Conservation (phyloP, 2,329 filamentous ascomycete species). For the Fusarium buharicum region DNA sequence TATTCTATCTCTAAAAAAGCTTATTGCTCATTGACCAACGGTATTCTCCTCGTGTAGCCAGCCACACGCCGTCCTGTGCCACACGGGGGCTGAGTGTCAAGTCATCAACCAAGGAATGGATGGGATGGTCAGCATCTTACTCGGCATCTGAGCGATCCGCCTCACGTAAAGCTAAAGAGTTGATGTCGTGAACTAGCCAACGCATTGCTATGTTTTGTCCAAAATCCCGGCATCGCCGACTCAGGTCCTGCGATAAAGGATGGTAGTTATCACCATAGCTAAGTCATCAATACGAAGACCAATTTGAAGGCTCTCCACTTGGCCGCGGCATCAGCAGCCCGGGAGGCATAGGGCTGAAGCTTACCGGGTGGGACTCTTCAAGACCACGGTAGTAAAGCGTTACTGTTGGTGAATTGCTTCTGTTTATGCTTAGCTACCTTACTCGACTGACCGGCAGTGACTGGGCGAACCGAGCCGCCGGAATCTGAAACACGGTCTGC, state of each 20-base stretch:
- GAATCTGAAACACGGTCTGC: slow-evolving; percentile 30
- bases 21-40: slow-evolving; percentile 1
- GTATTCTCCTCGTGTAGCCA: slow-evolving; percentile 9
- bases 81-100: slow-evolving; percentile 29
- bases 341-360: slow-evolving; percentile 37
- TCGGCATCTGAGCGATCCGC: slow-evolving; percentile 23
- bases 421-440: neutral
- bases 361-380: slow-evolving; percentile 35
- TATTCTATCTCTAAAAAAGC: slow-evolving; percentile 1
- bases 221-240: neutral
- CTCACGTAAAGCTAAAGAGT: slow-evolving; percentile 23
- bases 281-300: neutral
- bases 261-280: neutral
- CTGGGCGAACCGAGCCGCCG: slow-evolving; percentile 17
- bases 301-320: slow-evolving; percentile 24
- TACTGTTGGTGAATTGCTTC: slow-evolving; percentile 12
- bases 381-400: neutral
- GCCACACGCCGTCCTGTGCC: slow-evolving; percentile 23
- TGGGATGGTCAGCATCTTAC: slow-evolving; percentile 36
- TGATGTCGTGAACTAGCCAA: slow-evolving; percentile 6
- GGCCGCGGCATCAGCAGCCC: slow-evolving; percentile 29
- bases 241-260: neutral
- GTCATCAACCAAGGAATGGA: neutral
- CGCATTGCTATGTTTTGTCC: neutral
- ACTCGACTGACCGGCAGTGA: neutral